Percentiles rank a stretch among this genome's conserved stretches.
These are phyloP conservation scores for Vitis rupestris DNA, from an alignment of 164 flowering plant species.

Conservation along the genomic window DNA sequence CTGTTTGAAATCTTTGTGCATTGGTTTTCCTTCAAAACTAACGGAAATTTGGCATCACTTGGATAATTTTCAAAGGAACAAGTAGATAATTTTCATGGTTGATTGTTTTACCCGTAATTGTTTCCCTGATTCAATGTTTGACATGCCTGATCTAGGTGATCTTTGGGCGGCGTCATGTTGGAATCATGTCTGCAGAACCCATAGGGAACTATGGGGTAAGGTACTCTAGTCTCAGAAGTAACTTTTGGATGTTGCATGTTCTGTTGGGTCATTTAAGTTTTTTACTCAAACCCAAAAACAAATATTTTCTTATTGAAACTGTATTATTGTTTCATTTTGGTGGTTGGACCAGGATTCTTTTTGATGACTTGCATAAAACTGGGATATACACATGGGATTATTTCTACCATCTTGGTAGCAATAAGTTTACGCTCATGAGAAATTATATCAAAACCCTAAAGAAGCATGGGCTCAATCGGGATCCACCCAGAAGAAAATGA, in stretches of 20 bases:
- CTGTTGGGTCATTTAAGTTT: background rate
- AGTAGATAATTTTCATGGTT: no score
- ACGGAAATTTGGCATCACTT: no score
- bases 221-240: constrained; percentile 31
- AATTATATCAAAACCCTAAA: constrained; percentile 61
- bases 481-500: constrained; percentile 57
- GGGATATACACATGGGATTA: constrained; percentile 95
- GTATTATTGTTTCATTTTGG: constrained; percentile 9
- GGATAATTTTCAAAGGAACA: no score
- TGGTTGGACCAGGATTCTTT: constrained; percentile 53
- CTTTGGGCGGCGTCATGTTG: constrained; percentile 82
- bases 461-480: constrained; percentile 76
- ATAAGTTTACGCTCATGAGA: constrained; percentile 68
- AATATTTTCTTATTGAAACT: background rate
- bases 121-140: background rate
- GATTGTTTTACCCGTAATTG: no score
- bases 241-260: background rate
- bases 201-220: constrained; percentile 97
- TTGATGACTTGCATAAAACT: constrained; percentile 96
- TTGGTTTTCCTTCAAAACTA: no score
- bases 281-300: no score
- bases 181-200: constrained; percentile 94
- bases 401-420: constrained; percentile 79
- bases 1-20: no score
- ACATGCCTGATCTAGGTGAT: constrained; percentile 53